phyloP scores from a whole-genome alignment of 129 eudicot species.

The Chrysanthemum makinoi region DNA sequence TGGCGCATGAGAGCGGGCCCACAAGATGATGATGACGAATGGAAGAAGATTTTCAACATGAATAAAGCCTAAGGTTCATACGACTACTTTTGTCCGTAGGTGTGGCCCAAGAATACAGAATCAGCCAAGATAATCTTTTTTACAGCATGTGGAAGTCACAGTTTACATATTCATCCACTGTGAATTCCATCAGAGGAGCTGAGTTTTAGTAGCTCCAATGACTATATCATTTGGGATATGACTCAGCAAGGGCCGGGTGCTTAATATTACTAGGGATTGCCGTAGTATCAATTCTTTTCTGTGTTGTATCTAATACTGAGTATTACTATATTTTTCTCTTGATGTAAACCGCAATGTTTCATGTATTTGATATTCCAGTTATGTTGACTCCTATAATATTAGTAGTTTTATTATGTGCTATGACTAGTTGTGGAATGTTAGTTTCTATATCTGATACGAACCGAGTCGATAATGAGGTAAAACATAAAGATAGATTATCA shows the following conservation, averaged over 20 bases:
- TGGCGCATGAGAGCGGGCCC: not conserved
- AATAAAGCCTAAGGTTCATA: slow-evolving; percentile 28
- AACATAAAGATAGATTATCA: too few species aligned
- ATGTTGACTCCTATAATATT: slow-evolving; percentile 14
- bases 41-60: not conserved
- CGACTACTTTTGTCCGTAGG: slow-evolving; percentile 18
- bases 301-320: slow-evolving; percentile 8
- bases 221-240: not conserved
- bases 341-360: slow-evolving; percentile 23
- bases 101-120: slow-evolving; percentile 19
- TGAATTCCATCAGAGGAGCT: slow-evolving; percentile 20
- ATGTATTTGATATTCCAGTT: slow-evolving; percentile 22
- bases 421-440: slow-evolving; percentile 4
- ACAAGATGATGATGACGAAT: not conserved
- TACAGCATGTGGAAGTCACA: slow-evolving; percentile 8
- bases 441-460: too few species aligned
- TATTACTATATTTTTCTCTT: slow-evolving; percentile 13
- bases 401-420: slow-evolving; percentile 5
- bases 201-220: slow-evolving; percentile 17
- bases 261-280: not conserved
- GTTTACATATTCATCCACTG: slow-evolving; percentile 20
- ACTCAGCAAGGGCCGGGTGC: slow-evolving; percentile 17
- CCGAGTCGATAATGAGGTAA: too few species aligned
- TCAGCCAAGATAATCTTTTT: slow-evolving; percentile 8
- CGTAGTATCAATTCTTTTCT: slow-evolving; percentile 14